Conservation (phyloP, 2,329 filamentous ascomycete genomes). For the Colletotrichum camelliae region DNA sequence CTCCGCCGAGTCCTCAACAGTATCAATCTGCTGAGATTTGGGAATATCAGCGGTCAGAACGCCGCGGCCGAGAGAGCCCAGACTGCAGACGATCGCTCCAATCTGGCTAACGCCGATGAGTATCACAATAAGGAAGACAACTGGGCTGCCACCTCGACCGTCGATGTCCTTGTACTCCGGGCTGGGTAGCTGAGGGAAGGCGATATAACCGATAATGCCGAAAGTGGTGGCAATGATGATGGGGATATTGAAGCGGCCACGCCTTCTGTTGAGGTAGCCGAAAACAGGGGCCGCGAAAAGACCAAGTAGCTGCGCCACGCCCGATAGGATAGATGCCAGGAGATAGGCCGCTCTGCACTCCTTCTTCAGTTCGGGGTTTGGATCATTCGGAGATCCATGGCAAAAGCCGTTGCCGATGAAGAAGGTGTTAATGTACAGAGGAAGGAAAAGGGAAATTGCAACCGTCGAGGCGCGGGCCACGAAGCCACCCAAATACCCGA, state of each 20-base stretch:
- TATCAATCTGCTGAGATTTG: slow-evolving; percentile 30
- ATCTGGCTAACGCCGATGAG: slow-evolving; percentile 93
- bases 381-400: slow-evolving; percentile 66
- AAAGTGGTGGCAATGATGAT: slow-evolving; percentile 73
- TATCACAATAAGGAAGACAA: slow-evolving; percentile 77
- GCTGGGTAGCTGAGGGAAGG: slow-evolving; percentile 77
- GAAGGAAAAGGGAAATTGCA: slow-evolving; percentile 93
- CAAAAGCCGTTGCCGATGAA: slow-evolving; percentile 85
- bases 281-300: slow-evolving; percentile 86
- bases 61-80: slow-evolving; percentile 85
- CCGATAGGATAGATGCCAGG: slow-evolving; percentile 84
- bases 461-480: slow-evolving; percentile 94
- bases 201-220: slow-evolving; percentile 79
- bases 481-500: slow-evolving; percentile 93
- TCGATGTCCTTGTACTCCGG: slow-evolving; percentile 73
- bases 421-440: slow-evolving; percentile 89
- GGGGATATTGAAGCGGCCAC: slow-evolving; percentile 72
- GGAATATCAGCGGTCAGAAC: slow-evolving; percentile 64
- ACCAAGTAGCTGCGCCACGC: slow-evolving; percentile 85
- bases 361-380: slow-evolving; percentile 78
- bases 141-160: slow-evolving; percentile 69
- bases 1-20: slow-evolving; percentile 24
- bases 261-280: slow-evolving; percentile 80
- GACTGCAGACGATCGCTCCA: slow-evolving; percentile 91
- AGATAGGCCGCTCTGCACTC: slow-evolving; percentile 88